Percentiles rank a stretch among this genome's conserved stretches.
Evolutionary conservation across 768 basidiomycete species (phyloP).

Genomic region (Suillus plorans): DNA sequence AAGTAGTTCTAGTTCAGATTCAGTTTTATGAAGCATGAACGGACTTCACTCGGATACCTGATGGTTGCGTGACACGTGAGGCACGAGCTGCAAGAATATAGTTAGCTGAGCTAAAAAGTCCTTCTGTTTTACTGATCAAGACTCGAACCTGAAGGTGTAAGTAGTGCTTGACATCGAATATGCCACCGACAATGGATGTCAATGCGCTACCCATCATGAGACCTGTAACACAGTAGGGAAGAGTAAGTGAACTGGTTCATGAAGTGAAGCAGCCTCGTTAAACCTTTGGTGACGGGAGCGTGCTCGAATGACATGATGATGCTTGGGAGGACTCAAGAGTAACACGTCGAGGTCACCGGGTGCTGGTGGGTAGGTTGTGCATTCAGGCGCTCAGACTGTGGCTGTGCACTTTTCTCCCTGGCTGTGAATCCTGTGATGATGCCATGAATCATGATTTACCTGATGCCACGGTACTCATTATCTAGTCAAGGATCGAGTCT

Average conservation of each 20-base stretch:
- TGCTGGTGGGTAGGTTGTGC: background rate
- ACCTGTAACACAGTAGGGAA: conserved; percentile 43
- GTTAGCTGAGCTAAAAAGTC: conserved; percentile 6
- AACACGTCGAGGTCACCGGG: background rate
- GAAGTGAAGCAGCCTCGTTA: conserved; percentile 4
- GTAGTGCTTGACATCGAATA: conserved; percentile 89
- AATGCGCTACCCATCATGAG: conserved; percentile 73
- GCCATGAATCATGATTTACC: background rate
- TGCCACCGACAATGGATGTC: conserved; percentile 68
- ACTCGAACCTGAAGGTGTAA: conserved; percentile 73
- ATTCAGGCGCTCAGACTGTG: background rate
- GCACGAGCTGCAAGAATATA: conserved; percentile 57
- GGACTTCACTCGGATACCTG: conserved; percentile 52
- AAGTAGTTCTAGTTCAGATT: conserved; percentile 32
- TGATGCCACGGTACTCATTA: background rate
- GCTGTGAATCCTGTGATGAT: background rate
- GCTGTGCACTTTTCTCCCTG: background rate
- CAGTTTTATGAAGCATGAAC: conserved; percentile 16
- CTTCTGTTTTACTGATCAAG: conserved; percentile 6
- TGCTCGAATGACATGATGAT: conserved; percentile 73
- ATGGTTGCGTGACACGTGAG: conserved; percentile 86
- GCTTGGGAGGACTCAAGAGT: background rate
- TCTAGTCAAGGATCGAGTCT: background rate
- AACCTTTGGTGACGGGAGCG: conserved; percentile 84
- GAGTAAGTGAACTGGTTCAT: conserved; percentile 3